These are phyloP conservation scores for Rachicladosporium sp. DNA, from an alignment of 2,329 filamentous ascomycete genomes.

Conservation along the genomic window DNA sequence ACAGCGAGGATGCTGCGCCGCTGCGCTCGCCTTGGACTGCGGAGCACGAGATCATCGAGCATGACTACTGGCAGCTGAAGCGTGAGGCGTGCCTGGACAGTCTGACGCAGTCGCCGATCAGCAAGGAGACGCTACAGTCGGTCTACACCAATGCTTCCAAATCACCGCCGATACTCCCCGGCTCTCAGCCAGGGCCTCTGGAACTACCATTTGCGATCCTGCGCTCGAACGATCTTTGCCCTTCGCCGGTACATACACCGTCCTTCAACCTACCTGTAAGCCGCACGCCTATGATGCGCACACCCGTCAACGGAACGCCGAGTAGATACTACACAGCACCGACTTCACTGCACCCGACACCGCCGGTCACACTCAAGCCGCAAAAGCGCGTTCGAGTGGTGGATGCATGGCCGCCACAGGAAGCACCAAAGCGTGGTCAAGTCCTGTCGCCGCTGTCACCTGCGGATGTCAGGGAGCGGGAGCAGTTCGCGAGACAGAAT, in stretches of 20 bases:
- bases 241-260: background rate
- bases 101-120: background rate
- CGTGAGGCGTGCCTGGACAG: background rate
- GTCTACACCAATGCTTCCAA: background rate
- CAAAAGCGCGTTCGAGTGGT: background rate
- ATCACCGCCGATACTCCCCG: background rate
- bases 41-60: background rate
- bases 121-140: background rate
- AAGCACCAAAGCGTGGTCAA: slow-evolving; percentile 1
- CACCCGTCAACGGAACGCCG: background rate
- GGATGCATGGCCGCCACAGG: slow-evolving; percentile 3
- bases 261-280: too few relatives aligned
- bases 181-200: background rate
- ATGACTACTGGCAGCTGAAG: background rate
- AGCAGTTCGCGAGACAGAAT: slow-evolving; percentile 1
- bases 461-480: slow-evolving; percentile 2
- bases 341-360: slow-evolving; percentile 3
- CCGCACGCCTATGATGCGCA: too few relatives aligned
- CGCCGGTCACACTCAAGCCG: slow-evolving; percentile 5
- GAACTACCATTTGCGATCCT: slow-evolving; percentile 1
- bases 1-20: background rate
- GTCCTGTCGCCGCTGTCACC: background rate
- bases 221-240: slow-evolving; percentile 7
- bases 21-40: background rate
- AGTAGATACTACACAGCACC: slow-evolving; percentile 1